Evolutionary conservation across 2,329 filamentous ascomycete genomes (phyloP), one percentile per base, ranked within the genome.

Genomic region (Colletotrichum musicola): DNA sequence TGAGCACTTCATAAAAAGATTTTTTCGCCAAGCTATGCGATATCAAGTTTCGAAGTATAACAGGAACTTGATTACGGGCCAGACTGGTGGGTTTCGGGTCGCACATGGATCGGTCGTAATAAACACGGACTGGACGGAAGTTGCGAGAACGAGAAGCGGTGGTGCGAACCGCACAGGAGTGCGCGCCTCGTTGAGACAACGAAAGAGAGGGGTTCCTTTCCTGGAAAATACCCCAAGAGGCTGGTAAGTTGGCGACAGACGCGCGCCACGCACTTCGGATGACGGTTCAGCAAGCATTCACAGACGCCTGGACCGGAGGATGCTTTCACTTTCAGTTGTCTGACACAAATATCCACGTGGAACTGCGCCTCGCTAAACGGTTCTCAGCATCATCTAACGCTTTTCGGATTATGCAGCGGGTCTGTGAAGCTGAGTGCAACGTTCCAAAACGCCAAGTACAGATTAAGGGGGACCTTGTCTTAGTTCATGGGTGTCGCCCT

Each of bases 271-370:
- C 14, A 60, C 49, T 51, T 61, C 40, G 55, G 62, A 69, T 25
- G 50, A 64, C 22, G 40, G 22, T 13, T 54, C n/a, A 56, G 20
- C 40, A 18, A 40, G 35, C 56, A 55, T 44, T 49, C 20, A 6
- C 44, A 51, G 30, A 35, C 46, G 46, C 46, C 38, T 57, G 47
- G 20, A 49, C 53, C 64, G 61, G 65, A 42, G 25, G 13, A 25
- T 35, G n/a, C 20, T n/a, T 51, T 65, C 13, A 18, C 20, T n/a
- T 51, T 65, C 13, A 16, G 25, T 13, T 44, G 12, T 61, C 62
- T 61, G 56, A 66, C 62, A 69, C 66, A 61, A 10, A 22, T 38
- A 46, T 30, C 62, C 66, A 69, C 66, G 66, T 69, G 66, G 44
- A 60, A 42, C 55, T 56, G 56, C 35, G 62, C 62, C 49, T 56